phyloP scores from a whole-genome alignment of 345 rosid species.

The Lagerstroemia speciosa region DNA sequence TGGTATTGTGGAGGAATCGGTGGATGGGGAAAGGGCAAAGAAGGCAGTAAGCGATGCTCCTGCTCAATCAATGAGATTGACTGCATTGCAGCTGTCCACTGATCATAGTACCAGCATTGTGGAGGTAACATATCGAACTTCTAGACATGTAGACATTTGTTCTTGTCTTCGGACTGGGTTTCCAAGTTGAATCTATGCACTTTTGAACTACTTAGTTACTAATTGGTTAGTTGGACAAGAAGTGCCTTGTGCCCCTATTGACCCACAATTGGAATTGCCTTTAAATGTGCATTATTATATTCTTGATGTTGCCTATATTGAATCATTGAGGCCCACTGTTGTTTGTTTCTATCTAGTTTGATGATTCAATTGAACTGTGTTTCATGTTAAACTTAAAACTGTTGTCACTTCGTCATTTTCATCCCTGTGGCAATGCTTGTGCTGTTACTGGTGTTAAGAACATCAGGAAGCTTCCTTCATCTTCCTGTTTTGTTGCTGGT shows the following conservation, averaged over 20 bases:
- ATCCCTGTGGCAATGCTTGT: neutral
- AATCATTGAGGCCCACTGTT: neutral
- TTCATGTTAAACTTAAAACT: neutral
- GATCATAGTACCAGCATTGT: constrained; percentile 95
- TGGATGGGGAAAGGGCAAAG: constrained; percentile 19
- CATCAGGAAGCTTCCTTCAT: neutral
- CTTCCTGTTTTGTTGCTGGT: neutral
- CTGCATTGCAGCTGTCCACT: constrained; percentile 81
- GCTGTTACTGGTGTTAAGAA: no score
- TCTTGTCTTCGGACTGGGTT: neutral
- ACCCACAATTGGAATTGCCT: neutral
- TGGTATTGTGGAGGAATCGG: constrained; percentile 36
- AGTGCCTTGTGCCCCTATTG: neutral
- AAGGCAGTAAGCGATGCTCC: constrained; percentile 24
- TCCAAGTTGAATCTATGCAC: neutral
- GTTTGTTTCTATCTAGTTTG: no score
- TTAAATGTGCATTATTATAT: neutral
- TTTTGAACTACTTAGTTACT: neutral
- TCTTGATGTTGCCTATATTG: neutral
- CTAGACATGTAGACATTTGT: neutral
- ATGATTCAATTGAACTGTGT: neutral
- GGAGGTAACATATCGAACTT: constrained; percentile 50
- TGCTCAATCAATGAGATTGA: constrained; percentile 36
- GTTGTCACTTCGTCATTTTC: neutral
- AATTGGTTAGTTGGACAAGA: neutral